These are phyloP conservation scores for Fabrea salina DNA, from an alignment of 169 alveolate genomes.

Conservation along the genomic window DNA sequence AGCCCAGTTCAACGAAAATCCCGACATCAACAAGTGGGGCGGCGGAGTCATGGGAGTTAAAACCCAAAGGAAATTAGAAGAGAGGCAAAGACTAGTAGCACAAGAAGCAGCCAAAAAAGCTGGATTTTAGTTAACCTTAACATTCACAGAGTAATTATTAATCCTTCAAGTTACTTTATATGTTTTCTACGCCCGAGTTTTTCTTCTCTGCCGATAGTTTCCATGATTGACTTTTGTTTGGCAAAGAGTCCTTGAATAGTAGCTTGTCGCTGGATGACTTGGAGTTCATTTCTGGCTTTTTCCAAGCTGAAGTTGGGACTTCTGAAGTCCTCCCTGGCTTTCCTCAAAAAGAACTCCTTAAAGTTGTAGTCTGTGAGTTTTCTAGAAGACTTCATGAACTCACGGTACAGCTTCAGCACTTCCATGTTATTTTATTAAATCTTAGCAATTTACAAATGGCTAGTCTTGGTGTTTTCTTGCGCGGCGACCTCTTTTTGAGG, in stretches of 20 bases:
- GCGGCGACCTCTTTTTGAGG: too few relatives aligned
- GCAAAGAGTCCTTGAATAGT: not conserved
- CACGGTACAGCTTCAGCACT: not conserved
- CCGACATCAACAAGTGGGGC: constrained; percentile 94
- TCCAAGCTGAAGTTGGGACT: not conserved
- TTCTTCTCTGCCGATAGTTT: too few relatives aligned
- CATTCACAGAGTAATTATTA: too few relatives aligned
- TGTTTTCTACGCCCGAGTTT: too few relatives aligned
- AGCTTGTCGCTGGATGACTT: not conserved
- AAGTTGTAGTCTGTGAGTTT: not conserved
- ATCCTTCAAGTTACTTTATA: too few relatives aligned
- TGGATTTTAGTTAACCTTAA: constrained; percentile 44
- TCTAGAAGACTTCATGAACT: not conserved
- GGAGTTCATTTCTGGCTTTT: not conserved
- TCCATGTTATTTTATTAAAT: constrained; percentile 17
- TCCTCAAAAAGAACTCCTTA: constrained; percentile 10
- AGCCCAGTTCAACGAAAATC: constrained; percentile 94
- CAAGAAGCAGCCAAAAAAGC: constrained; percentile 75
- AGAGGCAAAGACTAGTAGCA: constrained; percentile 57
- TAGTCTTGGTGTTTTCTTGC: too few relatives aligned
- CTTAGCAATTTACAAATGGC: too few relatives aligned
- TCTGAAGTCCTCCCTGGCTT: not conserved
- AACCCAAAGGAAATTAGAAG: constrained; percentile 83
- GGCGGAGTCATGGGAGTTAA: constrained; percentile 94
- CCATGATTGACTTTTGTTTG: not conserved